Base-by-base conservation (phyloP, 257 asterid genomes). In the Solanum medicagineum region DNA sequence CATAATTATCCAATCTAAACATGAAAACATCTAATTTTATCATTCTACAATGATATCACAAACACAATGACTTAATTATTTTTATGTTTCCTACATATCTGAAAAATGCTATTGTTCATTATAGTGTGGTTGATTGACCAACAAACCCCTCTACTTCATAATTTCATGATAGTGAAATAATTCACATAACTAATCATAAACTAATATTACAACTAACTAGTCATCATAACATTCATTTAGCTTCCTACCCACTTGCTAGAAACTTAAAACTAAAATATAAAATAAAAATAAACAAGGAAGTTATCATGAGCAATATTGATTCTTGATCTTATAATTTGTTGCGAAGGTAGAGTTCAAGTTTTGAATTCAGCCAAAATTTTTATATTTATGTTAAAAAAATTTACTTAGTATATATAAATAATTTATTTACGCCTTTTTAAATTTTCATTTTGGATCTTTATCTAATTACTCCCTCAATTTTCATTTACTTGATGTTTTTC, bases 91-190 rank as follows among this genome's bases (percentile, higher is more conserved):
- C 22, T 49, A 22, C 32, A 71, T 29, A 49, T 9, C 2, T 75
- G 81, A 75, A 49, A 47, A 75, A 22, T 49, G 15, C 40, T 75
- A 47, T 51, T 77, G 63, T 26, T 77, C 83, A 77, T 77, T 53
- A 77, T 77, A 53, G 47, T 77, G 63, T 53, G n/a, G 47, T 32
- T 77, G 65, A 77, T 77, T 77, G 65, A 26, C 53, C 65, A 75
- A 51, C 83, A 53, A 32, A 53, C 24, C 1, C 20, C 26, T 77
- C 63, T 77, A 51, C 65, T 77, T 77, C 83, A 77, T 77, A 32
- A 32, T 69, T 17, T 69, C 77, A 10, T 69, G 26, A 77, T 49
- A 24, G 17, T 51, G 26, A 77, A 51, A 77, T 77, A 77, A 51
- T 16, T 77, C 15, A 51, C 19, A 77, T 17, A 77, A 26, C 65